These are phyloP conservation scores for Pseudomonodictys pantanalensis DNA, from an alignment of 495 filamentous ascomycete species.

Conservation along the genomic window DNA sequence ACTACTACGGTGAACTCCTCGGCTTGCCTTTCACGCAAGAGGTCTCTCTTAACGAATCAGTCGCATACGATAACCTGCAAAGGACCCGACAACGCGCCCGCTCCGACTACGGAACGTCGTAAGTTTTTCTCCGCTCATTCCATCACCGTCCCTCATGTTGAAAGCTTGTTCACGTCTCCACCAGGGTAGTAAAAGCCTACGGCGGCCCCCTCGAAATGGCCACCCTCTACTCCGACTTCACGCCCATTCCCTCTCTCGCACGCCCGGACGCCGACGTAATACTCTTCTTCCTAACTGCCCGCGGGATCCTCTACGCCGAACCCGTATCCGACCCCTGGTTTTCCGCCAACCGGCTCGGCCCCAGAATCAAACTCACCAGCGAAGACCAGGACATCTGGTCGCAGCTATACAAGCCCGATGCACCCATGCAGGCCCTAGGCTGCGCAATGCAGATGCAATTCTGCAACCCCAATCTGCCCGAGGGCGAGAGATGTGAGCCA, in stretches of 20 bases:
- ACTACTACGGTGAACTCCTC: slow-evolving; percentile 4
- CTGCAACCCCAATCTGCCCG: slow-evolving; percentile 12
- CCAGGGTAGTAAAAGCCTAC: not conserved
- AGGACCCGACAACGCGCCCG: not conserved
- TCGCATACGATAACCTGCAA: not conserved
- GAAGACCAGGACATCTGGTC: not conserved
- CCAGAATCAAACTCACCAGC: not conserved
- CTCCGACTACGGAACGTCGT: not conserved
- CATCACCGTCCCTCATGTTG: no score
- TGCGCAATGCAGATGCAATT: slow-evolving; percentile 7
- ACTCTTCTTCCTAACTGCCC: slow-evolving; percentile 9
- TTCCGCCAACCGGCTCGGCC: not conserved
- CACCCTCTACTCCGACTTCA: not conserved
- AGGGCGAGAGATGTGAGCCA: not conserved
- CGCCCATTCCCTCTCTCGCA: slow-evolving; percentile 5
- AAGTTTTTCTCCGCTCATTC: no score
- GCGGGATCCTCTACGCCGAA: not conserved
- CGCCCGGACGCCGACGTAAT: slow-evolving; percentile 7
- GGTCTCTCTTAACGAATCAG: not conserved
- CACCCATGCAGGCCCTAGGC: not conserved
- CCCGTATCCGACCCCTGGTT: slow-evolving; percentile 4
- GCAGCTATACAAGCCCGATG: slow-evolving; percentile 1
- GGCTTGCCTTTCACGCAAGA: not conserved
- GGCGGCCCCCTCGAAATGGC: not conserved
- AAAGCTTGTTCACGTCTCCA: no score